These are phyloP conservation scores for Sedum album DNA, from an alignment of 164 flowering plant species.

Conservation along the genomic window DNA sequence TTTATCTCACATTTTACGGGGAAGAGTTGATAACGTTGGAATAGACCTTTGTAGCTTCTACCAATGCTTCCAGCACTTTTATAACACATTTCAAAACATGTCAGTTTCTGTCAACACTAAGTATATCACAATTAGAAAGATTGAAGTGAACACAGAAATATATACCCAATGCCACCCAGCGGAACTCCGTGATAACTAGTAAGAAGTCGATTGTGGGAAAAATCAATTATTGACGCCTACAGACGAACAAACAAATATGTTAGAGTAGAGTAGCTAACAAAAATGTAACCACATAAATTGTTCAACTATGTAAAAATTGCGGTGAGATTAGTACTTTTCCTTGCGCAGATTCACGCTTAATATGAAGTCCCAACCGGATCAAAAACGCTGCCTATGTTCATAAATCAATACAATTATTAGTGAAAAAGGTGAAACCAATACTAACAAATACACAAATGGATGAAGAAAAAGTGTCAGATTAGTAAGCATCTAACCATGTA, in stretches of 20 bases:
- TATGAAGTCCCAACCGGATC: background rate
- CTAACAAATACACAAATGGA: background rate
- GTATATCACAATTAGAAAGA: background rate
- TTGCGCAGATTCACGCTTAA: background rate
- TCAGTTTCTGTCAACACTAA: background rate
- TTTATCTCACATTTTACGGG: constrained; percentile 62
- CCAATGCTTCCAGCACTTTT: constrained; percentile 94
- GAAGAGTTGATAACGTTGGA: constrained; percentile 85
- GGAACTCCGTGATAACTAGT: constrained; percentile 70
- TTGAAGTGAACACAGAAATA: background rate
- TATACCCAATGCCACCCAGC: constrained; percentile 85
- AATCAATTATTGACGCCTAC: constrained; percentile 50
- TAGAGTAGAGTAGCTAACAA: background rate
- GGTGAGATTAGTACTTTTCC: constrained; percentile 3
- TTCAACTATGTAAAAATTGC: background rate
- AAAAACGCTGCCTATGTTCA: background rate
- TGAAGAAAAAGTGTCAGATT: background rate
- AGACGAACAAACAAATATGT: constrained; percentile 3
- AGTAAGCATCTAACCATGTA: constrained; percentile 41
- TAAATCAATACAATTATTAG: background rate
- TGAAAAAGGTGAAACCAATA: background rate
- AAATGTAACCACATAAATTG: background rate
- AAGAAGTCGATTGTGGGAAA: constrained; percentile 35
- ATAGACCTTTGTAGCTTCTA: constrained; percentile 82
- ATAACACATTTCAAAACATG: constrained; percentile 7